Percentiles rank a stretch among this genome's conserved stretches.
phyloP scores from a whole-genome alignment of 2,329 filamentous ascomycete genomes.

The Cladosporium sphaerospermum region DNA sequence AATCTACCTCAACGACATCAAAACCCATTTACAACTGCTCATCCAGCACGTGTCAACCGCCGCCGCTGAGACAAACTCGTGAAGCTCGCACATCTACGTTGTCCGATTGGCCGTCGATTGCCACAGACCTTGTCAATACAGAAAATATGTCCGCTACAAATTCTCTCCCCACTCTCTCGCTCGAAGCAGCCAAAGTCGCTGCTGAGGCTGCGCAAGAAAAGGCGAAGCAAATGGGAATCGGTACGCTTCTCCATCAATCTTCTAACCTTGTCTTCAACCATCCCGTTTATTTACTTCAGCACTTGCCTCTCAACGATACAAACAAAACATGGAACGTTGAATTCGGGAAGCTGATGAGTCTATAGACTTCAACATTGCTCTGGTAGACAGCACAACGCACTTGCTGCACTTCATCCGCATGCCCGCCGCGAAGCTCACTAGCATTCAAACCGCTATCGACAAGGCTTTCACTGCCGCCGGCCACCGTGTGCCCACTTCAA shows the following conservation, averaged over 20 bases:
- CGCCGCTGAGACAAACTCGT: no score
- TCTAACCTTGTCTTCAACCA: not conserved
- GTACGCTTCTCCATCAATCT: conserved; percentile 16
- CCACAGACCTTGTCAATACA: not conserved
- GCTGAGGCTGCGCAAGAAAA: conserved; percentile 31
- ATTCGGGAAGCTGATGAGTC: not conserved
- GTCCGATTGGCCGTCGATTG: no score
- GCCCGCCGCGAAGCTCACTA: conserved; percentile 45
- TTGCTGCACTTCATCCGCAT: conserved; percentile 45
- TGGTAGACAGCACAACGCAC: conserved; percentile 41
- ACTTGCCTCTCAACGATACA: no score
- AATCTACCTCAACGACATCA: no score
- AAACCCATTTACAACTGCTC: no score
- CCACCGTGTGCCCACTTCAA: conserved; percentile 45
- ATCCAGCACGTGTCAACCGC: not conserved
- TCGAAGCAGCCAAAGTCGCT: conserved; percentile 31
- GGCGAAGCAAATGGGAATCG: conserved; percentile 32
- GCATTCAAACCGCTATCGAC: conserved; percentile 59
- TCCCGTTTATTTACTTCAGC: no score
- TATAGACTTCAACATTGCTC: conserved; percentile 46
- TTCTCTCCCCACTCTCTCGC: conserved; percentile 28
- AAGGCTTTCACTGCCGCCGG: conserved; percentile 54
- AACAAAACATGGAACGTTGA: no score
- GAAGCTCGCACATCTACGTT: no score
- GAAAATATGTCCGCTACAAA: conserved; percentile 21